Evolutionary conservation across 2,329 filamentous ascomycete species (phyloP), one percentile per base, ranked within the genome.

Genomic region (Epichloe uncinata): DNA sequence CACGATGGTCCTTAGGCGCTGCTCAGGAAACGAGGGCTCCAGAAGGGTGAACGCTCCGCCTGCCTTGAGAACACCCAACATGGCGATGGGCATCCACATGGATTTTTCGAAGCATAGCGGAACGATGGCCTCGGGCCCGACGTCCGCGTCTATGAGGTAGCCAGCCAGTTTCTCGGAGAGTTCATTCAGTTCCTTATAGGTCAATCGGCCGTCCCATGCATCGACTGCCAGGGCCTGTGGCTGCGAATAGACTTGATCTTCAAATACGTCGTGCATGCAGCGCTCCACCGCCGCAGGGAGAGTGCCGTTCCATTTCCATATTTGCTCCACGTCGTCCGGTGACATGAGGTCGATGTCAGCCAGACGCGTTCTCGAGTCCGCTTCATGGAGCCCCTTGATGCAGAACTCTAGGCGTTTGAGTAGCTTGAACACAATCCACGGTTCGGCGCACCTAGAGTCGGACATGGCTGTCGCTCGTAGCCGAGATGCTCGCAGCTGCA

Each of bases 131-230:
- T 36, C 47, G 13, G 45, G 47, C 3, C 43, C 41, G 4, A 50
- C 46, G 5, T 48, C 54, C 4, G 26, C 42, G 11, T 30, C 34
- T 7, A 42, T 20, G 6, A 56, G 51, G 20, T 47, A 41, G 16
- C n/a, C 13, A 18, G 55, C 56, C 2, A 57, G 40, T 4, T 18
- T 34, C 54, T 45, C 2, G 71, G 22, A 7, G 22, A 26, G 22
- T 8, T 26, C 22, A 26, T 26, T 6, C 22, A 26, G 58, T 22
- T 71, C 30, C 54, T 63, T 52, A 48, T 67, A 18, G 64, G 57
- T 48, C 67, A 67, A 53, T 65, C 66, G 59, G 70, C 75, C 48
- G 73, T 73, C 58, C 54, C 22, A 26, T 26, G 22, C 22, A 26
- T 26, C 22, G 22, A 26, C 22, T 26, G 22, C 22, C 22, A 26